Evolutionary conservation across 2,329 filamentous ascomycete species (phyloP).

Genomic region (Helotiales sp.): DNA sequence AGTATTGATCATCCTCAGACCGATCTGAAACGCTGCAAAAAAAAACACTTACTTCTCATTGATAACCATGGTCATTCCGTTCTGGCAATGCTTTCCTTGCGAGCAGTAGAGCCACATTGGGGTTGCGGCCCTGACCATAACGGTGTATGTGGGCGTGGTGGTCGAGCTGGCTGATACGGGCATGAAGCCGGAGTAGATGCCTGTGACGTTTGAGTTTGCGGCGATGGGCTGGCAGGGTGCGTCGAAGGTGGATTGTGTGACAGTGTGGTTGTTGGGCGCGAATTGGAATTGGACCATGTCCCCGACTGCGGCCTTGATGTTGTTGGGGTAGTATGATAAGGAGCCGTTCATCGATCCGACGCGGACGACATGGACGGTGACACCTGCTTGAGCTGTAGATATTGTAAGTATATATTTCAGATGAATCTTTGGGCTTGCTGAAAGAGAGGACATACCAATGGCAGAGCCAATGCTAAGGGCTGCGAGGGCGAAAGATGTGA

Average conservation of each 20-base stretch:
- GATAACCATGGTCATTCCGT: slow-evolving; percentile 48
- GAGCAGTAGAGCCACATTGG: slow-evolving; percentile 83
- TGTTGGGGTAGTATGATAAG: slow-evolving; percentile 68
- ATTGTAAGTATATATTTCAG: neutral
- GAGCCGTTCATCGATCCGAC: slow-evolving; percentile 57
- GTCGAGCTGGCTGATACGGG: slow-evolving; percentile 59
- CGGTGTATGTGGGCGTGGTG: slow-evolving; percentile 70
- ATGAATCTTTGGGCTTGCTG: neutral
- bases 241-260: slow-evolving; percentile 78
- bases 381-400: slow-evolving; percentile 14
- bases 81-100: slow-evolving; percentile 74
- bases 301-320: slow-evolving; percentile 65
- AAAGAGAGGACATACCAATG: slow-evolving; percentile 35
- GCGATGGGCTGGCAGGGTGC: slow-evolving; percentile 68
- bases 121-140: slow-evolving; percentile 69
- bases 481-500: slow-evolving; percentile 39
- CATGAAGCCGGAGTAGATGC: slow-evolving; percentile 72
- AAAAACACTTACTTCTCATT: slow-evolving; percentile 56
- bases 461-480: slow-evolving; percentile 40
- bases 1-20: too few species aligned
- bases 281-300: slow-evolving; percentile 72
- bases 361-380: slow-evolving; percentile 65
- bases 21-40: too few species aligned
- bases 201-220: slow-evolving; percentile 53
- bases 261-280: slow-evolving; percentile 73